phyloP scores from a whole-genome alignment of 1,139 yeast species.

The Geotrichum phurueaensis region DNA sequence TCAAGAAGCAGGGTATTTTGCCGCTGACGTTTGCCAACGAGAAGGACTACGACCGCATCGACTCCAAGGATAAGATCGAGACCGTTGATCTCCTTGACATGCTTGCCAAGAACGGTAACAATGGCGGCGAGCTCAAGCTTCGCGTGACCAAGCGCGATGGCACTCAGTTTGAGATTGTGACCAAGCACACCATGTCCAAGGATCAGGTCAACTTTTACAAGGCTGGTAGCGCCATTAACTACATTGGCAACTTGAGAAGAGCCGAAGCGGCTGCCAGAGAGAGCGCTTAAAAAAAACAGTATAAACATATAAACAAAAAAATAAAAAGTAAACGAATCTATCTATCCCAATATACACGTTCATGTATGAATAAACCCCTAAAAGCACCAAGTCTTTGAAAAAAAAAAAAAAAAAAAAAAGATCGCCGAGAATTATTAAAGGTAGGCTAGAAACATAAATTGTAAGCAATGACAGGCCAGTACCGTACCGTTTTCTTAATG shows the following conservation, averaged over 20 bases:
- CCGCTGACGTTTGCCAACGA: constrained; percentile 89
- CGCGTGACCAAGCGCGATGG: constrained; percentile 75
- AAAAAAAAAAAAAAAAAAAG: too few species aligned
- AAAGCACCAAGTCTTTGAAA: too few species aligned
- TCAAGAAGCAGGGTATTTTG: constrained; percentile 95
- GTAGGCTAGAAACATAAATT: too few species aligned
- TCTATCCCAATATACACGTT: too few species aligned
- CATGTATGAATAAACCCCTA: too few species aligned
- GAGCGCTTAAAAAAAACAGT: neutral
- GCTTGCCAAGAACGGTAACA: constrained; percentile 74
- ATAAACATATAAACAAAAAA: neutral
- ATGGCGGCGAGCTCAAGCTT: constrained; percentile 73
- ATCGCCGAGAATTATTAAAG: too few species aligned
- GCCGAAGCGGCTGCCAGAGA: neutral
- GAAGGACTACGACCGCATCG: constrained; percentile 90
- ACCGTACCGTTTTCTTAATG: too few species aligned
- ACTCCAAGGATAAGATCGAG: constrained; percentile 80
- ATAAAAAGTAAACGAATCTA: too few species aligned
- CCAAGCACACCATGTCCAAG: constrained; percentile 93
- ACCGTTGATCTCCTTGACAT: constrained; percentile 72
- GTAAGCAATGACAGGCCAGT: too few species aligned
- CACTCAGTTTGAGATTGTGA: constrained; percentile 56
- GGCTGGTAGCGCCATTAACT: constrained; percentile 95
- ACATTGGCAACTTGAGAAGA: constrained; percentile 56
- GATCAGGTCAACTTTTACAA: constrained; percentile 94